Conservation (phyloP, 1,284 basidiomycete species). For the Microbotryum lychnidis-dioicae region DNA sequence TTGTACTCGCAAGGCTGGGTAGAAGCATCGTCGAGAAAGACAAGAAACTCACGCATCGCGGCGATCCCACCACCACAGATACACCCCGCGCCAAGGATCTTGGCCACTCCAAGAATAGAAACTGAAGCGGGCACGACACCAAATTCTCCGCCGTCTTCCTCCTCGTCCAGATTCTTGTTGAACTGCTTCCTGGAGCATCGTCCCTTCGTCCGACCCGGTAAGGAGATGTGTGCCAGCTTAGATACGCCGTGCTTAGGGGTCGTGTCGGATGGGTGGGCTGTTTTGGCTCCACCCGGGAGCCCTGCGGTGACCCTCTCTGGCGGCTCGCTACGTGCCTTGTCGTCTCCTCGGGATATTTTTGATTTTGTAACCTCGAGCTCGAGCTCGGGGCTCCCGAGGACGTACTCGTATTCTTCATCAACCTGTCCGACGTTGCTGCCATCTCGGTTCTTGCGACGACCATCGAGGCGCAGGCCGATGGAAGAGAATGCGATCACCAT, state of each 20-base stretch:
- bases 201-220: conserved; percentile 29
- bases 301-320: too few species aligned
- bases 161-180: conserved; percentile 5
- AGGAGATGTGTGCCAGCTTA: conserved; percentile 33
- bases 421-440: neutral
- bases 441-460: neutral
- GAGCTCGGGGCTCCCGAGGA: neutral
- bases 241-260: neutral
- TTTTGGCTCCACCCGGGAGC: too few species aligned
- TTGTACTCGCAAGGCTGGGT: neutral
- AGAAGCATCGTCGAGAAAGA: neutral
- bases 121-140: conserved; percentile 37
- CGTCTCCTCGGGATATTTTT: too few species aligned
- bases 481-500: conserved; percentile 46
- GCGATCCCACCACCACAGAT: conserved; percentile 45
- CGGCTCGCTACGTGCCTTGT: too few species aligned
- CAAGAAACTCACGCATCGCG: conserved; percentile 42
- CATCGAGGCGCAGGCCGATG: conserved; percentile 42
- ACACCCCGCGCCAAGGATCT: conserved; percentile 42
- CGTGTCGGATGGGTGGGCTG: too few species aligned
- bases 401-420: neutral
- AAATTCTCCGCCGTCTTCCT: conserved; percentile 37
- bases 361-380: too few species aligned
- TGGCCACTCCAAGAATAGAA: conserved; percentile 40
- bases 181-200: conserved; percentile 30